Evolutionary conservation across 768 basidiomycete species (phyloP).

Genomic region (Serendipita indica): DNA sequence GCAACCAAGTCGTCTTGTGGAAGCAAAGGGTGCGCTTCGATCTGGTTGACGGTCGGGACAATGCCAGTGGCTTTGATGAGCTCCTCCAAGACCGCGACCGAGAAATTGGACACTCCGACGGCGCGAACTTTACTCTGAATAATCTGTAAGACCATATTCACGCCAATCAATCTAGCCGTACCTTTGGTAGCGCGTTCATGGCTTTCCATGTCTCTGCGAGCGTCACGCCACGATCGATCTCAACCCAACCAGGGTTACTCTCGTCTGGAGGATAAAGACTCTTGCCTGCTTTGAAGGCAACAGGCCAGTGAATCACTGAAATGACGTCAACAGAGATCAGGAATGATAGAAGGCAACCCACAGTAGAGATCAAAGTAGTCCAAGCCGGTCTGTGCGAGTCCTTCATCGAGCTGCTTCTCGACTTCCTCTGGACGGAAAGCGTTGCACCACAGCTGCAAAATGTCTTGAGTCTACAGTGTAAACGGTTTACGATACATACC

Average conservation of each 20-base stretch:
- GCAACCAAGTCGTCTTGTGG: conserved; percentile 58
- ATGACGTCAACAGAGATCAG: background rate
- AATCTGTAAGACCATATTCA: conserved; percentile 9
- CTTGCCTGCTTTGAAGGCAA: conserved; percentile 45
- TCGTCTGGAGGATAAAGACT: conserved; percentile 41
- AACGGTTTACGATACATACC: conserved; percentile 13
- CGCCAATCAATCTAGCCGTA: conserved; percentile 26
- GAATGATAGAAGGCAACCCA: conserved; percentile 22
- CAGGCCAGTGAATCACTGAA: conserved; percentile 67
- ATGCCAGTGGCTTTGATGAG: conserved; percentile 57
- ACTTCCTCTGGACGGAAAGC: conserved; percentile 50
- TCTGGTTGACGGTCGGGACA: conserved; percentile 63
- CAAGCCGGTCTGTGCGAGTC: conserved; percentile 52
- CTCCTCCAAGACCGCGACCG: conserved; percentile 44
- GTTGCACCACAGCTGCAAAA: conserved; percentile 58
- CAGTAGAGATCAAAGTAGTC: conserved; percentile 74
- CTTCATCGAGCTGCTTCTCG: conserved; percentile 62
- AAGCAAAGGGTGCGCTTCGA: conserved; percentile 70
- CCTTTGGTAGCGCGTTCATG: conserved; percentile 52
- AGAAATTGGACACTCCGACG: conserved; percentile 78
- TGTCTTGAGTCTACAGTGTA: background rate
- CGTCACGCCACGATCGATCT: conserved; percentile 41
- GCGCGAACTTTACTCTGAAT: conserved; percentile 36
- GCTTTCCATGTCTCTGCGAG: conserved; percentile 78
- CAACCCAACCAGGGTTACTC: conserved; percentile 30